Base-by-base conservation (phyloP, 768 basidiomycete genomes). In the Mycena floridula region DNA sequence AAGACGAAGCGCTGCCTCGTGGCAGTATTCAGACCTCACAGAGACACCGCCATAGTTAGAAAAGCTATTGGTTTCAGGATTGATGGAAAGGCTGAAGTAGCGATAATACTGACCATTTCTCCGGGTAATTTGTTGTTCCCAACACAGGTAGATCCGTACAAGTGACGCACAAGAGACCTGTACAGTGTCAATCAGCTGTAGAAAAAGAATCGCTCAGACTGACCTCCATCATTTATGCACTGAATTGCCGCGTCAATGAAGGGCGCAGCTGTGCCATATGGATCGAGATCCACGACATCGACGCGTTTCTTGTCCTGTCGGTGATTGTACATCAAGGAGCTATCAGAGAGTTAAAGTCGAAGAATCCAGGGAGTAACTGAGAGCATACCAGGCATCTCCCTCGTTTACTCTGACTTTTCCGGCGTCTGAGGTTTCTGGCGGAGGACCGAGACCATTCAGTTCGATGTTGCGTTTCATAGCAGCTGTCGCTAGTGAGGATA, bases 201-300 rank as follows among this genome's bases (percentile, higher is more conserved):
- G 12, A 25, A 28, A 22, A 35, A 21, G 42, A 32, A 15, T 37
- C 8, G 25, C 21, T 12, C 6, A n/a, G 13, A 59, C 73, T 53
- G 48, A 85, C 94, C 95, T 60, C 89, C 93, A 52, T 94, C 93
- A 25, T 80, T 77, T 7, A 96, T 71, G 46, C 80, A 81, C 55
- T 97, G 93, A 13, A 99, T 82, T 0, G 95, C 93, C 18, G 85
- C 85, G 54, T 99, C 96, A 22, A 99, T 85, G 60, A 99, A 99
- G 2, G 95, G 96, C 4, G 92, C 86, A 0, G 96, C 96, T 7
- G 92, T 95, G 1, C 96, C 96, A 56, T 98, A 99, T 0, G 96
- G 96, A 60, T 99, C 96, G 22, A 99, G 76, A 60, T 99, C 96
- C n/a, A 99, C 82, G 23, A 89, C 89, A 50, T 98, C 94, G 16